phyloP scores from a whole-genome alignment of 2,329 filamentous ascomycete species.

The Rhytidhysteron rufulum region DNA sequence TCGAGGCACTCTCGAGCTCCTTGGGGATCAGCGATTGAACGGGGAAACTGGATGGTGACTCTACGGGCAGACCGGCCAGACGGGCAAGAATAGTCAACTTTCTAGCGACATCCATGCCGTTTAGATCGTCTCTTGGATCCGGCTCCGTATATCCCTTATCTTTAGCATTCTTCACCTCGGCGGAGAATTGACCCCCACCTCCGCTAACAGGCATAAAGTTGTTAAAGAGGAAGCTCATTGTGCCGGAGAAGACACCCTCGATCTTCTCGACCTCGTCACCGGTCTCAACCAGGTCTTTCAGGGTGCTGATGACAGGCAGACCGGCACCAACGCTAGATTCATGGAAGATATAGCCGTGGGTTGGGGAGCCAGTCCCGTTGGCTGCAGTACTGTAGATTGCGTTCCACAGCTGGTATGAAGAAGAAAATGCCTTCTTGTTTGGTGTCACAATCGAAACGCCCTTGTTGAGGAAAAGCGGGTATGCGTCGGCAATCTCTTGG shows the following conservation, averaged over 20 bases:
- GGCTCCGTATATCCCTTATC: conserved; percentile 89
- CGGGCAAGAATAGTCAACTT: conserved; percentile 94
- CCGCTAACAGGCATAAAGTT: conserved; percentile 82
- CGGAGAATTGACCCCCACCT: conserved; percentile 77
- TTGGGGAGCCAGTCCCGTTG: conserved; percentile 48
- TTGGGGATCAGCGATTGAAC: conserved; percentile 90
- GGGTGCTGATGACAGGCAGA: conserved; percentile 85
- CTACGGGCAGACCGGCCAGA: conserved; percentile 74
- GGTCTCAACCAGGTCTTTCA: conserved; percentile 91
- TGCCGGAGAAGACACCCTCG: conserved; percentile 95
- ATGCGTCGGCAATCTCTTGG: conserved; percentile 75
- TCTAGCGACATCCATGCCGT: conserved; percentile 85
- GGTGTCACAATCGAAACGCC: conserved; percentile 92
- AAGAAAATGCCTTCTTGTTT: conserved; percentile 97
- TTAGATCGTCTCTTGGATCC: conserved; percentile 80
- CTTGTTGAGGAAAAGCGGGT: conserved; percentile 74
- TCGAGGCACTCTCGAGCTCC: conserved; percentile 72
- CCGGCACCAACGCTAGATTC: conserved; percentile 93
- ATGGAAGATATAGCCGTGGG: conserved; percentile 79
- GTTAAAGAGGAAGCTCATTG: conserved; percentile 98
- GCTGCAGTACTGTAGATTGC: conserved; percentile 75
- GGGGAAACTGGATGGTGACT: conserved; percentile 83
- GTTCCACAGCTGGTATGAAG: conserved; percentile 75
- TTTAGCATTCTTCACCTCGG: conserved; percentile 89
- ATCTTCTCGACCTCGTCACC: conserved; percentile 89